These are phyloP conservation scores for Pseudogymnoascus sp. DNA, from an alignment of 2,329 filamentous ascomycete genomes.

Conservation along the genomic window DNA sequence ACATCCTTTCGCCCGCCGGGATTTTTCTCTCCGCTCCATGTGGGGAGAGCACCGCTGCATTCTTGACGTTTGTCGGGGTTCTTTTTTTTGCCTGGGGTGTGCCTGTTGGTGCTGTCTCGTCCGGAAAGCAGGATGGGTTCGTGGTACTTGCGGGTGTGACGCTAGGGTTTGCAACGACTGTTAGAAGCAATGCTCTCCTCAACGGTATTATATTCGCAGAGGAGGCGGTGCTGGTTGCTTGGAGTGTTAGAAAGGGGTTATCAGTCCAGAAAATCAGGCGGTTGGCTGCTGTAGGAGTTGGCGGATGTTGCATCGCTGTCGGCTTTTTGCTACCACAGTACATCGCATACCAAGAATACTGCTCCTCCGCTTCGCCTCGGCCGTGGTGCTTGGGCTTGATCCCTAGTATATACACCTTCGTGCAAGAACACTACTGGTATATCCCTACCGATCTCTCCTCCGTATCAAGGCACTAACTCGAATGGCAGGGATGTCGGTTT, in stretches of 20 bases:
- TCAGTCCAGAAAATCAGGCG: conserved; percentile 38
- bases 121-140: conserved; percentile 35
- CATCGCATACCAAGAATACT: conserved; percentile 67
- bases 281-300: conserved; percentile 50
- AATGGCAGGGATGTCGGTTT: conserved; percentile 71
- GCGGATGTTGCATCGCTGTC: conserved; percentile 57
- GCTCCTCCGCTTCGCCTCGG: conserved; percentile 37
- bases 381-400: conserved; percentile 68
- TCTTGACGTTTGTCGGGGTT: conserved; percentile 67
- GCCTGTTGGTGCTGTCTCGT: not conserved
- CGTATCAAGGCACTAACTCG: not conserved
- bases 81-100: conserved; percentile 48
- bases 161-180: conserved; percentile 64
- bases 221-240: conserved; percentile 47
- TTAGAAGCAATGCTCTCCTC: conserved; percentile 80
- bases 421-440: conserved; percentile 86
- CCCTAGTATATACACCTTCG: conserved; percentile 86
- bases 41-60: conserved; percentile 69
- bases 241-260: conserved; percentile 34
- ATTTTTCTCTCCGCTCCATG: conserved; percentile 85
- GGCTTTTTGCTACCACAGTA: conserved; percentile 67
- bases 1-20: conserved; percentile 79
- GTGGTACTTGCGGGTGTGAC: conserved; percentile 54
- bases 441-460: conserved; percentile 21
- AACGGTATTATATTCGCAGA: conserved; percentile 62